Evolutionary conservation across 2,329 filamentous ascomycete genomes (phyloP), one percentile per base, ranked within the genome.

Genomic region (Ampelomyces quisqualis): DNA sequence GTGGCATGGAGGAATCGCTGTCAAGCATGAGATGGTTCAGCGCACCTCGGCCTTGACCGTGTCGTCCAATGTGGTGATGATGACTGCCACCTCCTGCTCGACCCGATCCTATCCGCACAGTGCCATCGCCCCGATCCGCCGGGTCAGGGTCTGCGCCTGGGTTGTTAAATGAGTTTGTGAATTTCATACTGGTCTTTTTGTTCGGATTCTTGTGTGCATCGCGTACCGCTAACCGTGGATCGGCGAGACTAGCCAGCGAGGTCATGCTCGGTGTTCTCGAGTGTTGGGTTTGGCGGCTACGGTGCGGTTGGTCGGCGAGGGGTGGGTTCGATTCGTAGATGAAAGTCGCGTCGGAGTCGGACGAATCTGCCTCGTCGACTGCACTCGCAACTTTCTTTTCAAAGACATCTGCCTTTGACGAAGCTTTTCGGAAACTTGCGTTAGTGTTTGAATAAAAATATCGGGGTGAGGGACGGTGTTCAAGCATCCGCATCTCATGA

Each of bases 281-380:
- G 70, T 69, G 66, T 41, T 97, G 91, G 42, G 97, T 91, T 68
- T 91, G 89, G 47, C 90, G 81, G 49, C 82, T 80, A 36, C 88
- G 87, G 36, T 79, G 73, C 20, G 77, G 69, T 39, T 70, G 75
- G 17, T 76, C 73, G 53, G 84, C 81, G 9, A 17, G 15, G 10
- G 79, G 77, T 7, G 91, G 93, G 61, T 98, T 98, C 18, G 93
- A 97, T 69, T 98, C 93, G 71, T 98, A 98, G 11, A 98, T 93
- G 68, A 97, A 98, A 0, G 93, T 97, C 70, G 97, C 93, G 60
- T 96, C 93, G 1, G 91, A 97, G 67, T 98, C 93, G 5, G 91
- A 96, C 9, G 91, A 95, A 67, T 96, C 88, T 30, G 89, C 90
- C 68, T 97, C 90, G 65, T 97, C 91, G 37, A 98, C 90, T 7